Evolutionary conservation across 2,329 filamentous ascomycete genomes (phyloP), one percentile per base, ranked within the genome.

Genomic region (Hypoxylon sp.): DNA sequence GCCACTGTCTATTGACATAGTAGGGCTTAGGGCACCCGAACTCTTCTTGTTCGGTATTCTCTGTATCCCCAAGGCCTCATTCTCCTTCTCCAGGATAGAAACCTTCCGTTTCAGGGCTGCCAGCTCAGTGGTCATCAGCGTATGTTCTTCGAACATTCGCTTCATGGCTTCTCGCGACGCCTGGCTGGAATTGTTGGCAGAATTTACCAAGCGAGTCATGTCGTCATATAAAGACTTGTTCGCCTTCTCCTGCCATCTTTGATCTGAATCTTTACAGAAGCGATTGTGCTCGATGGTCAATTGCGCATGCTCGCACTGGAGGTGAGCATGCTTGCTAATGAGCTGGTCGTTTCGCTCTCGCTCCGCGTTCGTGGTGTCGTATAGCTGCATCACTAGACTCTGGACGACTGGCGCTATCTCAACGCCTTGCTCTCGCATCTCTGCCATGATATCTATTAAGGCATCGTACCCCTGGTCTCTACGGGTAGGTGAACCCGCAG

Each of bases 61-160:
- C 19, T 13, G 39, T n/a, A 17, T 22, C 17, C 19, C 46, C 29
- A 66, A 11, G 0, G 14, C 24, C 17, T 11, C 3, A 3, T 62
- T 66, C 42, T 58, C 65, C 42, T 44, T 29, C 14, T 51, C 47
- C 33, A 63, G 33, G 24, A 4, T 17, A 5, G 33, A 42, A 6
- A 55, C 42, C 26, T 63, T 31, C 48, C 1, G 31, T 22, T 42
- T 55, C 35, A 69, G n/a, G 2, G 19, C 19, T 1, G 52, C 51
- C 9, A 33, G n/a, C 33, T 69, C 58, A 8, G n/a, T 55, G 10
- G n/a, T 39, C 57, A 66, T 54, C 3, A 3, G 4, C 39, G 59
- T 10, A 29, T 59, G 35, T 39, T 69, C 66, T 3, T 35, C n/a
- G 26, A 69, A 46, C 58, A 69, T 39, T 13, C 11, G 6, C 35